Conservation (phyloP, 2,329 filamentous ascomycete genomes). For the Ramularia endophylla region DNA sequence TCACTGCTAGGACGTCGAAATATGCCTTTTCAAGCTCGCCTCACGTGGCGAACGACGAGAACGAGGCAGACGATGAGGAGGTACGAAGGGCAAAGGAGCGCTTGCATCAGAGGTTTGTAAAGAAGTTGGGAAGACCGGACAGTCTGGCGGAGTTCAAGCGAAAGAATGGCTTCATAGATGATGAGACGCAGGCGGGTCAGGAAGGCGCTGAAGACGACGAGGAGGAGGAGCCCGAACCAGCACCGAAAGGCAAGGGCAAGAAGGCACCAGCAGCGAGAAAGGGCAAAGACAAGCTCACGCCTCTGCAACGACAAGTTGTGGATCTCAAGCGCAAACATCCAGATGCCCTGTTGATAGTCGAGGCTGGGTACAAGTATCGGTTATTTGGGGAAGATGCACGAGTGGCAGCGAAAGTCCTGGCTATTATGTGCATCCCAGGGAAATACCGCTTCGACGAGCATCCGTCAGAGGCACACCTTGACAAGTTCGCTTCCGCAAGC, state of each 20-base stretch:
- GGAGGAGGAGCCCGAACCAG: conserved; percentile 47
- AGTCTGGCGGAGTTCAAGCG: conserved; percentile 65
- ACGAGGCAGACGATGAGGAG: conserved; percentile 45
- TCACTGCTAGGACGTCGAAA: conserved; percentile 49
- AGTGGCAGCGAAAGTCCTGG: conserved; percentile 79
- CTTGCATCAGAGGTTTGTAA: conserved; percentile 78
- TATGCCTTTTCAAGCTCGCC: conserved; percentile 53
- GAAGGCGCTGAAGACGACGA: conserved; percentile 55
- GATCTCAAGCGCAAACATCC: conserved; percentile 89
- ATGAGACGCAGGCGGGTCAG: conserved; percentile 47
- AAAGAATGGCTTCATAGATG: conserved; percentile 49
- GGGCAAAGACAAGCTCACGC: conserved; percentile 76
- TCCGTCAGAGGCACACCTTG: conserved; percentile 83
- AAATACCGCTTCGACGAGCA: conserved; percentile 94
- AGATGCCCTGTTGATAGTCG: conserved; percentile 84
- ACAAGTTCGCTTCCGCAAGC: conserved; percentile 90
- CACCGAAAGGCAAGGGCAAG: conserved; percentile 43
- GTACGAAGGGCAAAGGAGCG: conserved; percentile 58
- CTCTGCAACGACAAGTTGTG: conserved; percentile 87
- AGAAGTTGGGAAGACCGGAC: conserved; percentile 81
- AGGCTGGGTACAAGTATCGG: conserved; percentile 96
- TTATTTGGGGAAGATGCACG: conserved; percentile 96
- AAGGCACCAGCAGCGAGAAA: conserved; percentile 58
- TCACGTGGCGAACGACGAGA: conserved; percentile 30
- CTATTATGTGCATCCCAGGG: conserved; percentile 94